Evolutionary conservation across 495 filamentous ascomycete species (phyloP).

Genomic region (Aspergillus steynii): DNA sequence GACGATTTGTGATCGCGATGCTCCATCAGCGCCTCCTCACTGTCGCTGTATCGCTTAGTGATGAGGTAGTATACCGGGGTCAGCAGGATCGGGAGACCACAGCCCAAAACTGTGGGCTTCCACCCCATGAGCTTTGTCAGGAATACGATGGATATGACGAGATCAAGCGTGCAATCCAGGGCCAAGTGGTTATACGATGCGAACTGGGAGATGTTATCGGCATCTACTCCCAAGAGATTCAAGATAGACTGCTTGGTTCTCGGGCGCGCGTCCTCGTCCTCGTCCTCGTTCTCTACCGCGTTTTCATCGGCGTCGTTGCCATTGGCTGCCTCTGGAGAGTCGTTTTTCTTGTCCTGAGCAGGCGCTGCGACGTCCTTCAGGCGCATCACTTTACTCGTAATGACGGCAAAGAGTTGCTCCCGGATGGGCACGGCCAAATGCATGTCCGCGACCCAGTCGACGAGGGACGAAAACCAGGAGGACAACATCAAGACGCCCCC

Average conservation of each 20-base stretch:
- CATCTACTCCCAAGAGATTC: slow-evolving; percentile 72
- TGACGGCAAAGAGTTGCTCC: slow-evolving; percentile 19
- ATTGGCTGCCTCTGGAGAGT: neutral
- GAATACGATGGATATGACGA: slow-evolving; percentile 63
- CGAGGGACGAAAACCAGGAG: slow-evolving; percentile 15
- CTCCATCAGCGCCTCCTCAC: slow-evolving; percentile 68
- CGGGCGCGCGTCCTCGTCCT: slow-evolving; percentile 1
- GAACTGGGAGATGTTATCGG: slow-evolving; percentile 62
- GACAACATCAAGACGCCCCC: slow-evolving; percentile 11
- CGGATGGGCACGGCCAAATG: slow-evolving; percentile 15
- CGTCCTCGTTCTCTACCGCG: slow-evolving; percentile 2
- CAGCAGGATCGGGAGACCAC: slow-evolving; percentile 57
- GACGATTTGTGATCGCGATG: slow-evolving; percentile 68
- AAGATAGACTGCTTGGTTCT: slow-evolving; percentile 58
- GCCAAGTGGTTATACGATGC: slow-evolving; percentile 57
- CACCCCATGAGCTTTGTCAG: slow-evolving; percentile 65
- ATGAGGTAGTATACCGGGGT: slow-evolving; percentile 64
- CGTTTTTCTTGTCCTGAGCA: neutral
- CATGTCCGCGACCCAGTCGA: slow-evolving; percentile 16
- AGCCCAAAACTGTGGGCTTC: slow-evolving; percentile 60
- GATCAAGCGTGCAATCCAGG: slow-evolving; percentile 48
- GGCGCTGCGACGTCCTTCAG: slow-evolving; percentile 13
- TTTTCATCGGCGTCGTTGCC: slow-evolving; percentile 8
- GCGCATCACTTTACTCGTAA: slow-evolving; percentile 12
- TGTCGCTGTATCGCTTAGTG: slow-evolving; percentile 59